Percentiles rank a stretch among this genome's conserved stretches.
Evolutionary conservation across 2,329 filamentous ascomycete species (phyloP).

Genomic region (Fusarium falciforme): DNA sequence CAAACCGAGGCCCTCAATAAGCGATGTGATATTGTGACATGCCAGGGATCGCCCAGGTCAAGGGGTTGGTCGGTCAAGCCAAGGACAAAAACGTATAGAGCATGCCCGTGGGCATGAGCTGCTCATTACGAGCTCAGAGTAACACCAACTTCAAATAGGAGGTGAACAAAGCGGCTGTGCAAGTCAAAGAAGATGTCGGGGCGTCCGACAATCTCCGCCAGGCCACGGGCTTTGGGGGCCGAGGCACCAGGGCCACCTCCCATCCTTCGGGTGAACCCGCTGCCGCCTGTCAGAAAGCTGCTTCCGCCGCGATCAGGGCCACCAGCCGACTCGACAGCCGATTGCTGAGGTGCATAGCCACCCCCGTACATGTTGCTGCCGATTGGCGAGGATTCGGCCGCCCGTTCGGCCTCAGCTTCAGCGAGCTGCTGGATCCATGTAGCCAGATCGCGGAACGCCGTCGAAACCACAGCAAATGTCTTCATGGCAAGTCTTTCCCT

Average conservation of each 20-base stretch:
- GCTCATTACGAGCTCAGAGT: constrained; percentile 60
- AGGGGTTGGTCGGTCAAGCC: constrained; percentile 14
- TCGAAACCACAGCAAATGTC: constrained; percentile 70
- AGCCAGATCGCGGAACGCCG: constrained; percentile 72
- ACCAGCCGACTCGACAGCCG: constrained; percentile 46
- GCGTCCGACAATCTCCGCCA: constrained; percentile 74
- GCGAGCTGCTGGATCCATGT: constrained; percentile 74
- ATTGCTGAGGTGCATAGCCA: constrained; percentile 43
- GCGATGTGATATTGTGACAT: constrained; percentile 1
- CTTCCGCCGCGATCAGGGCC: constrained; percentile 58
- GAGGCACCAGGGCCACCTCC: constrained; percentile 67
- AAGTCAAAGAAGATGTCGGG: constrained; percentile 77
- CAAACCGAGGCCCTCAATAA: constrained; percentile 12
- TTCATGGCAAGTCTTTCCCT: constrained; percentile 74
- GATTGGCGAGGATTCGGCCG: constrained; percentile 56
- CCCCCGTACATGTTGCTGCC: constrained; percentile 55
- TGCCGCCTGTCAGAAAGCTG: constrained; percentile 67
- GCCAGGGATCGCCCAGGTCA: background rate
- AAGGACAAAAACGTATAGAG: constrained; percentile 44
- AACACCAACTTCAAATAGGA: constrained; percentile 70
- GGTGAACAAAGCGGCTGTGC: constrained; percentile 71
- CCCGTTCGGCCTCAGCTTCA: constrained; percentile 70
- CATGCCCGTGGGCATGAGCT: constrained; percentile 35
- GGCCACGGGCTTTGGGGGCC: constrained; percentile 67
- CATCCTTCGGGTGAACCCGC: constrained; percentile 69